Conservation (phyloP, 306 rosid genomes). For the Cicer cuneatum region DNA sequence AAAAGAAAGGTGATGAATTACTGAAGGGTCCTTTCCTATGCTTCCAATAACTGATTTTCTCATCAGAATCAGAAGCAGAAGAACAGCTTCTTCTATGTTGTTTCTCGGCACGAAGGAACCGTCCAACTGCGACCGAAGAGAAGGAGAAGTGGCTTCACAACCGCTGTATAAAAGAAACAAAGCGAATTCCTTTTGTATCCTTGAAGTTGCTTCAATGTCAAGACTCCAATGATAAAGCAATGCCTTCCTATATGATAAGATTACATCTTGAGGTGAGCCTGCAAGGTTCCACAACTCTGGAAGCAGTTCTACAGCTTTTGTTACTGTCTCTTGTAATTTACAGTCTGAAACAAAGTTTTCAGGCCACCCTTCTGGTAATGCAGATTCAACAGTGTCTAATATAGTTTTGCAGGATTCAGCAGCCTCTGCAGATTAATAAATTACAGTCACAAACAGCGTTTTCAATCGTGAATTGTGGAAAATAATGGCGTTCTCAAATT, state of each 20-base stretch:
- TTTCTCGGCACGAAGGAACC: slow-evolving; percentile 86
- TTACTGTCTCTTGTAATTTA: slow-evolving; percentile 74
- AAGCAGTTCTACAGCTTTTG: slow-evolving; percentile 75
- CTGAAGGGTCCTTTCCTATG: slow-evolving; percentile 78
- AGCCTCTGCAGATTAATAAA: slow-evolving; percentile 68
- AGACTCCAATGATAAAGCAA: slow-evolving; percentile 83
- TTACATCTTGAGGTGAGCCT: slow-evolving; percentile 70
- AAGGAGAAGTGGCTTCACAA: slow-evolving; percentile 80
- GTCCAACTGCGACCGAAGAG: slow-evolving; percentile 79
- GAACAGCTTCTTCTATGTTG: slow-evolving; percentile 88
- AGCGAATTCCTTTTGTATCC: slow-evolving; percentile 79
- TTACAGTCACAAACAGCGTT: slow-evolving; percentile 14
- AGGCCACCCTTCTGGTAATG: slow-evolving; percentile 85
- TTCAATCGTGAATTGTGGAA: too few species aligned
- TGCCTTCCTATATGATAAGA: slow-evolving; percentile 73
- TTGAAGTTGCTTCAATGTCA: slow-evolving; percentile 61
- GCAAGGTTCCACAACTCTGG: slow-evolving; percentile 87
- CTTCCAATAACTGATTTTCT: slow-evolving; percentile 44
- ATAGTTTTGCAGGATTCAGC: slow-evolving; percentile 82
- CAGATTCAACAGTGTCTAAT: slow-evolving; percentile 81
- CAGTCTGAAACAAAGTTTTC: slow-evolving; percentile 65
- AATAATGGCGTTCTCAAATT: too few species aligned
- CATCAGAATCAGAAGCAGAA: slow-evolving; percentile 71
- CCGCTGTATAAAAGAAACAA: slow-evolving; percentile 87
- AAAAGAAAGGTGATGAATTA: slow-evolving; percentile 81